Base-by-base conservation (phyloP, 495 filamentous ascomycete genomes). In the Daldinia concentrica region DNA sequence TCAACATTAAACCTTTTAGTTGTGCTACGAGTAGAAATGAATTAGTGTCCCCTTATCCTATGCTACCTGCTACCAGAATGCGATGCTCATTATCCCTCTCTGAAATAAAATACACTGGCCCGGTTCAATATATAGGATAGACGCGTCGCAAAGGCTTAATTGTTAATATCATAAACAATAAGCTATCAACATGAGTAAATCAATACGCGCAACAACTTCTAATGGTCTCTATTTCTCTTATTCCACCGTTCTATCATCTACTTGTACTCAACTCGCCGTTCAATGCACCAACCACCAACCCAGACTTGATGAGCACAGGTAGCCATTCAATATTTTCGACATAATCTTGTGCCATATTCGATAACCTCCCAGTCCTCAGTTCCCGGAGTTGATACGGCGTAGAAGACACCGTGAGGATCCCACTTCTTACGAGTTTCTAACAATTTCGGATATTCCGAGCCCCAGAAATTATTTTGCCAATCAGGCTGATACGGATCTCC, bases 391-490 rank as follows among this genome's bases (percentile, higher is more conserved):
- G 80, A 75, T 1, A 82, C 77, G 0, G 81, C 73, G 43, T 82
- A 83, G 26, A 89, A 88, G 4, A 90, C 76, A 6, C 82, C 81
- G 4, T 76, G 69, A 0, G 87, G 88, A 76, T 91, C 89, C 77
- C 84, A 88, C 63, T 83, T 83, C 78, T 85, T 75, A 71, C 88
- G 85, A 39, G 88, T 68, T 39, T 82, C 60, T 2, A 84, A 67
- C 52, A 89, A 74, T 7, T 72, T 74, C 0, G 72, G 67, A 58
- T 88, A 89, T 52, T 84, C 83, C 6, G 73, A 64, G 2, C 89
- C 88, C 74, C 85, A 90, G 67, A 89, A 90, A 9, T 76, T 77
- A 19, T 77, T 43, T 71, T 90, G 82, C 79, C 80, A 91, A 71
- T 90, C 68, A 0, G 84, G 82, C 69, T 90, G 83, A 62, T 82